Conservation (phyloP, 2,329 filamentous ascomycete species). For the Calonectria pseudoturangicola region DNA sequence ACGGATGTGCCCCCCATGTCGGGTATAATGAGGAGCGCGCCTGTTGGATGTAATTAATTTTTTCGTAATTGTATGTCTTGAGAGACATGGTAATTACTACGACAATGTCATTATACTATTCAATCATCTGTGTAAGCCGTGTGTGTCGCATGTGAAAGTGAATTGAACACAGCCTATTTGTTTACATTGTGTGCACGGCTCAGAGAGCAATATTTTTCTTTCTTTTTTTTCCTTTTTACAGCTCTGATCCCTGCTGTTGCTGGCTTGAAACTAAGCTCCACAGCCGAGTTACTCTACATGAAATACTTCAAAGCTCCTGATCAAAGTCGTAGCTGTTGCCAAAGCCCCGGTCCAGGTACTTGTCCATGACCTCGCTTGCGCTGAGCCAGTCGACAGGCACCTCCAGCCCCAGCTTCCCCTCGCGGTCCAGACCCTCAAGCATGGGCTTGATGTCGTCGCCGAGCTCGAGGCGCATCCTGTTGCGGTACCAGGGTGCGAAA, state of each 20-base stretch:
- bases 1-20: neutral
- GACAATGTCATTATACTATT: slow-evolving; percentile 21
- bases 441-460: slow-evolving; percentile 68
- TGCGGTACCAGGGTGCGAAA: slow-evolving; percentile 75
- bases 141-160: neutral
- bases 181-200: neutral
- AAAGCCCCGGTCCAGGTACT: slow-evolving; percentile 74
- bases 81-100: slow-evolving; percentile 3
- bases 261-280: slow-evolving; percentile 12
- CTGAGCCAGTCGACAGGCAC: slow-evolving; percentile 70
- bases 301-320: slow-evolving; percentile 60
- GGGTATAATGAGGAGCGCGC: slow-evolving; percentile 7
- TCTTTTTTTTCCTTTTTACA: neutral
- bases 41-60: slow-evolving; percentile 20
- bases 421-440: slow-evolving; percentile 65
- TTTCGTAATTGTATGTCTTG: slow-evolving; percentile 11
- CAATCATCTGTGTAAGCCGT: neutral
- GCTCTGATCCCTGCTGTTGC: slow-evolving; percentile 16
- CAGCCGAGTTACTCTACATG: neutral
- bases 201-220: neutral
- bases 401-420: slow-evolving; percentile 63
- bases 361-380: slow-evolving; percentile 62
- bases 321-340: slow-evolving; percentile 79
- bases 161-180: neutral
- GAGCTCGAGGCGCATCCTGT: slow-evolving; percentile 74